These are phyloP conservation scores for Glycyrrhiza uralensis DNA, from an alignment of 306 rosid genomes.

Conservation along the genomic window DNA sequence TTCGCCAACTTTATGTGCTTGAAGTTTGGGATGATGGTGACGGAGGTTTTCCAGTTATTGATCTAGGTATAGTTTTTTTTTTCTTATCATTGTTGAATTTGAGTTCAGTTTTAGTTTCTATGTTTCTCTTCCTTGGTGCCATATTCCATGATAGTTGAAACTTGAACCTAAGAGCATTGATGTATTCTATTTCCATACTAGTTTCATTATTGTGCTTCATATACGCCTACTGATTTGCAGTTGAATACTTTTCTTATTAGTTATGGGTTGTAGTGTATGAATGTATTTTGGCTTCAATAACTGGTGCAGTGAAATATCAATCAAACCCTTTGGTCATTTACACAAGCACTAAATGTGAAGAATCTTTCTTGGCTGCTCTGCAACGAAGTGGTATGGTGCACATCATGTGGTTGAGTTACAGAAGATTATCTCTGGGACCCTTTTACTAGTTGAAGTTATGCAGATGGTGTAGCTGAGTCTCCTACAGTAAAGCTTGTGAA, in stretches of 20 bases:
- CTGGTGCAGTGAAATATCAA: slow-evolving; percentile 83
- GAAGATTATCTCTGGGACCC: slow-evolving; percentile 19
- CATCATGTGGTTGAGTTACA: slow-evolving; percentile 16
- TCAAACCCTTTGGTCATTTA: slow-evolving; percentile 82
- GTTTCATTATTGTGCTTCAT: neutral
- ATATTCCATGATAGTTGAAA: slow-evolving; percentile 20
- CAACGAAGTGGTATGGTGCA: slow-evolving; percentile 68
- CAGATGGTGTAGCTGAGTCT: slow-evolving; percentile 70
- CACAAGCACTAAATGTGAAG: slow-evolving; percentile 89
- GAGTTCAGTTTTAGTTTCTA: slow-evolving; percentile 26
- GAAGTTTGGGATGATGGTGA: slow-evolving; percentile 96
- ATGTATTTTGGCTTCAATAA: slow-evolving; percentile 26
- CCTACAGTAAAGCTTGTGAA: slow-evolving; percentile 81
- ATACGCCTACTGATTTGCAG: neutral
- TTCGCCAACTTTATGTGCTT: slow-evolving; percentile 84
- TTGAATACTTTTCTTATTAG: neutral
- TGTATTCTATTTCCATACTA: neutral
- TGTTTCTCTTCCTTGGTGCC: slow-evolving; percentile 17
- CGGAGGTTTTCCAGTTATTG: slow-evolving; percentile 74
- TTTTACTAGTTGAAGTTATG: slow-evolving; percentile 44
- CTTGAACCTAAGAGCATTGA: slow-evolving; percentile 9
- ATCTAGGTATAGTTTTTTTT: slow-evolving; percentile 60
- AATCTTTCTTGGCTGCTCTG: slow-evolving; percentile 85
- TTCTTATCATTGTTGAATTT: slow-evolving; percentile 19
- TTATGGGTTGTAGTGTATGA: slow-evolving; percentile 12